Percentiles rank a stretch among this genome's conserved stretches.
phyloP scores from a whole-genome alignment of 169 alveolate species.

The Eimeria necatrix region DNA sequence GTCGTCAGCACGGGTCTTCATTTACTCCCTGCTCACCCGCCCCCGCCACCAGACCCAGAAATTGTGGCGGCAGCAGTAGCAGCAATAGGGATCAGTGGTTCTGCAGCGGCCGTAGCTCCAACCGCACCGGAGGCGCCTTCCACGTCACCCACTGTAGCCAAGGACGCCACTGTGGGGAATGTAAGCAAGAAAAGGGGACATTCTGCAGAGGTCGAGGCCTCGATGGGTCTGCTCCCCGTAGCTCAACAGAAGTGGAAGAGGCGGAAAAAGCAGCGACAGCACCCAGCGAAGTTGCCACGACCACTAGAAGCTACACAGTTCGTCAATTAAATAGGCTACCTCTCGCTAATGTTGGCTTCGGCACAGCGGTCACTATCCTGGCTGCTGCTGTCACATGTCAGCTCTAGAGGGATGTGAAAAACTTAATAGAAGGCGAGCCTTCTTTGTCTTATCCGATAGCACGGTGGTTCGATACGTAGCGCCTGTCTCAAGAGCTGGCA shows the following conservation, averaged over 20 bases:
- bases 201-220: neutral
- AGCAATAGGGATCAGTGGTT: neutral
- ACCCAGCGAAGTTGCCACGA: neutral
- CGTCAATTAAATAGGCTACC: too few species aligned
- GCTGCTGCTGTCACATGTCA: too few species aligned
- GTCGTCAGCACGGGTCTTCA: neutral
- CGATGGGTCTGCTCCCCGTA: slow-evolving; percentile 54
- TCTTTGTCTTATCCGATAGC: too few species aligned
- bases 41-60: slow-evolving; percentile 71
- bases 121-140: neutral
- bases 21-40: slow-evolving; percentile 67
- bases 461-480: too few species aligned
- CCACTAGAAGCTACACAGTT: too few species aligned
- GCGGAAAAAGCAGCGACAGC: slow-evolving; percentile 52
- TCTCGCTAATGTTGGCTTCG: too few species aligned
- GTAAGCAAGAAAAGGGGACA: neutral
- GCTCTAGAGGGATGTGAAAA: too few species aligned
- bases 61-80: slow-evolving; percentile 36
- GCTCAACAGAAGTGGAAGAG: slow-evolving; percentile 71
- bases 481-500: too few species aligned
- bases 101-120: slow-evolving; percentile 6
- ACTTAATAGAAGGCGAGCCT: too few species aligned
- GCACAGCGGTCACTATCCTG: too few species aligned
- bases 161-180: neutral
- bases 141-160: neutral